phyloP scores from a whole-genome alignment of 176 grass and related monocot species.

The Elymus sibiricus region DNA sequence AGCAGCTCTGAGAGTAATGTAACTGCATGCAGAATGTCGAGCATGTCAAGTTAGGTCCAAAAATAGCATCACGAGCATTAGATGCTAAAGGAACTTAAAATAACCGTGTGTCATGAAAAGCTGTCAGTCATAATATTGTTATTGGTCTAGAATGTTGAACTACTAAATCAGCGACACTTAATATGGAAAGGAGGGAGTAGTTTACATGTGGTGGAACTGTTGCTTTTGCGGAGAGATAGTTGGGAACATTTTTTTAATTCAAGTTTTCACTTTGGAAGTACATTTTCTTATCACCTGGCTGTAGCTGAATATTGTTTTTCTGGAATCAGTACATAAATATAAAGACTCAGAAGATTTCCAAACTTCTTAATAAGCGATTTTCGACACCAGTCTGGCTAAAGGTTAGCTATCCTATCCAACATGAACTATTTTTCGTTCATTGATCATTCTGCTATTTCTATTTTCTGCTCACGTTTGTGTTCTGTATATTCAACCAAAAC shows the following conservation, averaged over 20 bases:
- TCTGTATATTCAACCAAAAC: constrained; percentile 45
- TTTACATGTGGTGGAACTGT: constrained; percentile 28
- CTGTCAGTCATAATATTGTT: not conserved
- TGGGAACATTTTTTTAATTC: not conserved
- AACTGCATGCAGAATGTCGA: constrained; percentile 16
- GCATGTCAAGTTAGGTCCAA: not conserved
- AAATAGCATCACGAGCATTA: constrained; percentile 1
- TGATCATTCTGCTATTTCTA: constrained; percentile 4
- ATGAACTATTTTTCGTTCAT: constrained; percentile 18
- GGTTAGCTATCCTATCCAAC: constrained; percentile 44
- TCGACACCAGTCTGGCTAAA: constrained; percentile 94
- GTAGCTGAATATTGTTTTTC: constrained; percentile 26
- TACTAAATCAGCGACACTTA: not conserved
- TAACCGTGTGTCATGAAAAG: constrained; percentile 9
- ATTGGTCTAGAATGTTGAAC: constrained; percentile 13
- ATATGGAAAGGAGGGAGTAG: too few species aligned
- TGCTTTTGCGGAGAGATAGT: constrained; percentile 6
- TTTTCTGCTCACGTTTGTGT: constrained; percentile 13
- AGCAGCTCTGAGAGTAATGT: not conserved
- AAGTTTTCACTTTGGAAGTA: not conserved
- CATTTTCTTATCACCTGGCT: not conserved
- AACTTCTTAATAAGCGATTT: constrained; percentile 92
- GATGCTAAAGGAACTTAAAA: not conserved
- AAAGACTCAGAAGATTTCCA: constrained; percentile 94
- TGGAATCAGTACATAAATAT: constrained; percentile 89